These are phyloP conservation scores for Diaporthe australafricana DNA, from an alignment of 2,329 filamentous ascomycete species.

Conservation along the genomic window DNA sequence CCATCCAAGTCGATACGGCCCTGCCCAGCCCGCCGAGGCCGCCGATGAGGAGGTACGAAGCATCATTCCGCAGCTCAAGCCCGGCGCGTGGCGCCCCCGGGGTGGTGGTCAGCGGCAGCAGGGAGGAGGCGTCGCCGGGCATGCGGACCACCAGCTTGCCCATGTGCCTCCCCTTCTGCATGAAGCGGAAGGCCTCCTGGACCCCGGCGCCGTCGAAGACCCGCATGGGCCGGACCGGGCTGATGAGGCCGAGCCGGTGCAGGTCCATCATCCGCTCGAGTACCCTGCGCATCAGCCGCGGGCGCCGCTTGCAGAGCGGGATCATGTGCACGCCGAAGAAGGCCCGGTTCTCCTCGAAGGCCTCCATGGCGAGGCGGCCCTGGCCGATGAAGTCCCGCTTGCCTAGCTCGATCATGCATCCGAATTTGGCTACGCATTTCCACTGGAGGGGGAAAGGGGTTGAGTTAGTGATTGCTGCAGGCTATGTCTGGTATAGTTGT, in stretches of 20 bases:
- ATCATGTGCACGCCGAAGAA: constrained; percentile 34
- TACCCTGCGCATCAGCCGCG: neutral
- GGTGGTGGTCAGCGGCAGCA: too few species aligned
- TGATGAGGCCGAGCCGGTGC: neutral
- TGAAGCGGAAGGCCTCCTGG: constrained; percentile 51
- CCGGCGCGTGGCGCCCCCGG: too few species aligned
- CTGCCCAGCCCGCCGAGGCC: constrained; percentile 44
- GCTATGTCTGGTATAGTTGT: neutral
- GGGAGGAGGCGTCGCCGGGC: constrained; percentile 36
- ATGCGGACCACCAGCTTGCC: constrained; percentile 50
- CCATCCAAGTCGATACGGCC: constrained; percentile 37
- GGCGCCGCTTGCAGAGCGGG: neutral
- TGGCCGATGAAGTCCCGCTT: constrained; percentile 27
- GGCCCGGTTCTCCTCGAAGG: constrained; percentile 34
- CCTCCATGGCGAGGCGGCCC: constrained; percentile 25
- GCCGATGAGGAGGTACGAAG: constrained; percentile 42
- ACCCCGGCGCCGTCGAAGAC: constrained; percentile 41
- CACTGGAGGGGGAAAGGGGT: too few species aligned
- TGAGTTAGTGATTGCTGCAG: neutral
- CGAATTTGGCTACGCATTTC: constrained; percentile 30
- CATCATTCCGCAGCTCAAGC: too few species aligned
- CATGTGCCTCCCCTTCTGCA: constrained; percentile 41
- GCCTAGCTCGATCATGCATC: constrained; percentile 35
- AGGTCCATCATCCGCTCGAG: neutral
- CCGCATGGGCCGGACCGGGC: constrained; percentile 37